These are phyloP conservation scores for Podila verticillata DNA, from an alignment of 192 early-diverging fungal species.

Conservation along the genomic window DNA sequence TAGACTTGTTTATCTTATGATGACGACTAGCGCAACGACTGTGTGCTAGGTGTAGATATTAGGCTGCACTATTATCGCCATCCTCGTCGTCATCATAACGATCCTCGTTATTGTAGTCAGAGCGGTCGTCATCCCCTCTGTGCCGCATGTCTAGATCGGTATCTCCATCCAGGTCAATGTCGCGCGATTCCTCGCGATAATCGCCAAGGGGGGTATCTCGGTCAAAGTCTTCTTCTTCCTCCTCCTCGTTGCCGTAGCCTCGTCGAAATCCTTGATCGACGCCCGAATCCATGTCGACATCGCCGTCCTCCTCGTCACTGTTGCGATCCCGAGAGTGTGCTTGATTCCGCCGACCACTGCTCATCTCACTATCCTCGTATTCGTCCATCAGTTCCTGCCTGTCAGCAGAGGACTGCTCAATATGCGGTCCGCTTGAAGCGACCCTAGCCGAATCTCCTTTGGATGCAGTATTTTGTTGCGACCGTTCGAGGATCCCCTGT, in stretches of 20 bases:
- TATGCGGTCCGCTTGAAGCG: too few relatives aligned
- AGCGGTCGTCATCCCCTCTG: constrained; percentile 10
- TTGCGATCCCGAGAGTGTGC: background rate
- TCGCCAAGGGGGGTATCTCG: background rate
- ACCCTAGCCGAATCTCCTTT: too few relatives aligned
- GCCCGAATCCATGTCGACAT: constrained; percentile 37
- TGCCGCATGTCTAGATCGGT: background rate
- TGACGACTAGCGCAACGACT: background rate
- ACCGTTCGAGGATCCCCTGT: constrained; percentile 12
- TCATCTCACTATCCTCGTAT: constrained; percentile 28
- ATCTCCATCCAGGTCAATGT: constrained; percentile 1
- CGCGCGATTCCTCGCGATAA: background rate
- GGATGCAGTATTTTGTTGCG: constrained; percentile 1
- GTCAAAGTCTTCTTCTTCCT: constrained; percentile 9
- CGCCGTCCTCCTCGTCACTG: constrained; percentile 12
- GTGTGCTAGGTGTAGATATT: too few relatives aligned
- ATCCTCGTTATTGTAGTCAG: constrained; percentile 11
- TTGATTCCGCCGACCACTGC: constrained; percentile 9
- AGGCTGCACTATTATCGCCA: background rate
- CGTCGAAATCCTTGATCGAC: constrained; percentile 4
- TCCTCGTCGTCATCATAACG: background rate
- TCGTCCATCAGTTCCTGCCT: constrained; percentile 7
- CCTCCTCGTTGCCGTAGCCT: background rate
- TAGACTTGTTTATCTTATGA: background rate
- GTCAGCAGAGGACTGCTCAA: too few relatives aligned